Percentiles rank a stretch among this genome's conserved stretches.
phyloP scores from a whole-genome alignment of 2,329 filamentous ascomycete genomes.

The Teratosphaeria pseudoeucalypti region DNA sequence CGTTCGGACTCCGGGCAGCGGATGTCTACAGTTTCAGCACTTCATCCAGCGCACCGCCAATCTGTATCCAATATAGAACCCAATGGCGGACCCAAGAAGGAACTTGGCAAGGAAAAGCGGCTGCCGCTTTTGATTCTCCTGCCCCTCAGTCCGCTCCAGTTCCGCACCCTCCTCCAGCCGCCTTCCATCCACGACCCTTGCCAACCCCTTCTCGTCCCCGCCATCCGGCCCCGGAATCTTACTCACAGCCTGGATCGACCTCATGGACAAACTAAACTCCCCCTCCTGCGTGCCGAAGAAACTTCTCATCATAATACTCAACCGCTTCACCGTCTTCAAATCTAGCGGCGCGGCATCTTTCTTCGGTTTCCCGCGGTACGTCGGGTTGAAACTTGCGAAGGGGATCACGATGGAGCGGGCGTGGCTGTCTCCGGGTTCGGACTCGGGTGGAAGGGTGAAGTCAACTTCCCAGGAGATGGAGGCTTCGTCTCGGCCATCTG shows the following conservation, averaged over 20 bases:
- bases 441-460: constrained; percentile 38
- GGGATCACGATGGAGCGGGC: constrained; percentile 42
- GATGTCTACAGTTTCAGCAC: not conserved
- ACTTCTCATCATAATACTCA: constrained; percentile 72
- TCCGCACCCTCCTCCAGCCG: not conserved
- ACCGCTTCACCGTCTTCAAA: constrained; percentile 48
- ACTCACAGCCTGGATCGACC: constrained; percentile 42
- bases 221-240: constrained; percentile 12
- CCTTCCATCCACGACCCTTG: not conserved
- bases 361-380: constrained; percentile 43
- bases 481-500: constrained; percentile 58
- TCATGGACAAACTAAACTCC: constrained; percentile 49
- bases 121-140: not conserved
- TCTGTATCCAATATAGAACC: not conserved
- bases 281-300: constrained; percentile 69
- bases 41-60: not conserved
- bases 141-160: not conserved
- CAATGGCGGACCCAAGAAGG: not conserved
- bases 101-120: not conserved
- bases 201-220: not conserved
- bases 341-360: constrained; percentile 52
- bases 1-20: not conserved
- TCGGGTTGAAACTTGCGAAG: constrained; percentile 58
- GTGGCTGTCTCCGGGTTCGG: constrained; percentile 12
- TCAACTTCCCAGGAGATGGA: constrained; percentile 66